Evolutionary conservation across 805 yeast species (phyloP), one percentile per base, ranked within the genome.

Genomic region (Sugiyamaella lignohabitans): DNA sequence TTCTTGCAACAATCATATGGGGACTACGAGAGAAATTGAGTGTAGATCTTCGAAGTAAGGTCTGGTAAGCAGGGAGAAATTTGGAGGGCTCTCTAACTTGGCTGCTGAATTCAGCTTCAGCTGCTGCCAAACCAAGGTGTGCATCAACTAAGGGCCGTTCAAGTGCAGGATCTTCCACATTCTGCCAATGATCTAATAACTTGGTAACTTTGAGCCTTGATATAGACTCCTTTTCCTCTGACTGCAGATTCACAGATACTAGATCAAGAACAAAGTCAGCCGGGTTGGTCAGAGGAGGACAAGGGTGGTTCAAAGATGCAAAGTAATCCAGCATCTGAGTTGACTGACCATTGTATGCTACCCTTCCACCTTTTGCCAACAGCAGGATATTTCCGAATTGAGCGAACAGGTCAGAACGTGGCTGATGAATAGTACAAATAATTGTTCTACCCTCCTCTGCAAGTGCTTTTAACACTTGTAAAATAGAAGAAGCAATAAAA

Each of bases 401-500:
- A 16, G 70, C 62, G 57, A 84, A 80, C 53, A 84, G 65, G 49
- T 78, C 84, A 24, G 77, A 75, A 53, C 86, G 76, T 1, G 96
- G 95, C 58, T 87, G 96, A 62, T 87, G 95, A 43, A 87, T 84
- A 0, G 95, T 86, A 45, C 82, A 62, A 20, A 87, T 74, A 5
- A 87, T 73, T 0, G 95, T 84, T 10, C 80, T 78, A 4, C 81
- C 78, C 24, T 72, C 74, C 2, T 51, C 58, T 1, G 87, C 77
- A 32, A 87, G 63, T 2, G 70, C 69, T 43, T 76, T 69, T 48
- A 87, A 67, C 35, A 87, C 75, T 24, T 72, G 68, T 36, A 87
- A 61, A 30, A 87, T 82, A 2, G 85, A 75, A 1, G 76, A 72
- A 0, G 95, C 84, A 0, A 93, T 85, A 48, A 84, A 78, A 10